These are phyloP conservation scores for Pythium biforme DNA, from an alignment of 352 stramenopile genomes.

Conservation along the genomic window DNA sequence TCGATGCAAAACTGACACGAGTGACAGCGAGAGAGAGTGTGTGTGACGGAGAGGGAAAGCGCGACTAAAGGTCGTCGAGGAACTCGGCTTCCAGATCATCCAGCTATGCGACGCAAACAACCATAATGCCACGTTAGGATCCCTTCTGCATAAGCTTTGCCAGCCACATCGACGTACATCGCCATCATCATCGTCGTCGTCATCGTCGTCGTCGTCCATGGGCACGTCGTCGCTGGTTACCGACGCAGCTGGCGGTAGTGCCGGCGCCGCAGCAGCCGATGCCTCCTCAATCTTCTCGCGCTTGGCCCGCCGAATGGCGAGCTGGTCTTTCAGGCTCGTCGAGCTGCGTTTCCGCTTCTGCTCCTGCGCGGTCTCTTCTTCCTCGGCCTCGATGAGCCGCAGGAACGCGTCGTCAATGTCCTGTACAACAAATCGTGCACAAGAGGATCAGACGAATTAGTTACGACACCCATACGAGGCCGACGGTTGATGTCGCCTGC, in stretches of 20 bases:
- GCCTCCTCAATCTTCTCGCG: slow-evolving; percentile 28
- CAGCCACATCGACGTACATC: slow-evolving; percentile 5
- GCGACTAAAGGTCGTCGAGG: slow-evolving; percentile 48
- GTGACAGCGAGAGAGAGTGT: background rate
- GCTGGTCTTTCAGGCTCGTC: slow-evolving; percentile 45
- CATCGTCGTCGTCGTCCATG: slow-evolving; percentile 3
- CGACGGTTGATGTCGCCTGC: background rate
- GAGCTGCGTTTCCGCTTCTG: slow-evolving; percentile 43
- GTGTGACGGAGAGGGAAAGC: background rate
- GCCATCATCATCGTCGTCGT: slow-evolving; percentile 8
- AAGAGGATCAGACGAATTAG: no score
- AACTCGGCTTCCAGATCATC: slow-evolving; percentile 80
- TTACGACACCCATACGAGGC: no score
- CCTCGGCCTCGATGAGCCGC: slow-evolving; percentile 72
- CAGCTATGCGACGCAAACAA: slow-evolving; percentile 32
- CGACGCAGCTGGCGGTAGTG: slow-evolving; percentile 1
- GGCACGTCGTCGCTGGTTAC: background rate
- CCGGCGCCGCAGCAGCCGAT: background rate
- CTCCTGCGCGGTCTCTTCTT: slow-evolving; percentile 59
- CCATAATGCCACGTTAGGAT: background rate
- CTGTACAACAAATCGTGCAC: slow-evolving; percentile 15
- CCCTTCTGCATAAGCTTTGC: no score
- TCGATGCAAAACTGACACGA: background rate
- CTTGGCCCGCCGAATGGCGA: slow-evolving; percentile 51
- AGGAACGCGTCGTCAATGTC: slow-evolving; percentile 79